A percentile compares a stretch with the other conserved stretches of the same genome.
phyloP scores from a whole-genome alignment of 225 moss, liverwort and hornwort species.

The Marchantia polymorpha region DNA sequence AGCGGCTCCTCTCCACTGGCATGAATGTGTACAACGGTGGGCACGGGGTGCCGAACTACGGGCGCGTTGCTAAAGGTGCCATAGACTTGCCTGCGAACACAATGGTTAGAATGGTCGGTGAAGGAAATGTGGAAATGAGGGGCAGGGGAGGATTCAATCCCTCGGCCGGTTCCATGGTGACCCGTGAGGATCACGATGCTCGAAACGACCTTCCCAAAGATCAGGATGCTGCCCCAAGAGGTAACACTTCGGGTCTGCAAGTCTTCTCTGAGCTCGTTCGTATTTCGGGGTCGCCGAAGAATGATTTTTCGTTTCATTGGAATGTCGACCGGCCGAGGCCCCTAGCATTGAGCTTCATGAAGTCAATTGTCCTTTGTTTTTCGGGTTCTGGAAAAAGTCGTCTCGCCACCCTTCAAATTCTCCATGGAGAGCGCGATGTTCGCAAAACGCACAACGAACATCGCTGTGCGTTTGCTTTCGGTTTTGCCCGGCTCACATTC shows the following conservation, averaged over 20 bases:
- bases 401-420: too few relatives aligned
- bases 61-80: constrained; percentile 27
- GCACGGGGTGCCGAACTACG: constrained; percentile 29
- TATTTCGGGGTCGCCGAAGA: not conserved
- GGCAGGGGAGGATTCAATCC: constrained; percentile 33
- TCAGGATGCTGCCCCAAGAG: constrained; percentile 53
- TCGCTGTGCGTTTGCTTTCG: not conserved
- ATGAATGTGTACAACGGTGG: constrained; percentile 21
- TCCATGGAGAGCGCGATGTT: not conserved
- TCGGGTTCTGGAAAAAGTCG: not conserved
- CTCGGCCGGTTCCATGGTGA: constrained; percentile 29
- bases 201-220: constrained; percentile 49
- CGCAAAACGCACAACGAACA: too few relatives aligned
- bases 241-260: constrained; percentile 14
- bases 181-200: constrained; percentile 52
- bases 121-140: constrained; percentile 45
- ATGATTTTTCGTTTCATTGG: not conserved
- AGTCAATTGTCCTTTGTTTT: not conserved
- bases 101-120: constrained; percentile 53
- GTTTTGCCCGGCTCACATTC: not conserved
- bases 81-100: constrained; percentile 44
- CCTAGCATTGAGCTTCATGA: not conserved
- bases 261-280: not conserved
- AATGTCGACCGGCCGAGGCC: not conserved
- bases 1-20: constrained; percentile 35